Evolutionary conservation across 2,329 filamentous ascomycete genomes (phyloP).

Genomic region (Neoscytalidium dimidiatum): DNA sequence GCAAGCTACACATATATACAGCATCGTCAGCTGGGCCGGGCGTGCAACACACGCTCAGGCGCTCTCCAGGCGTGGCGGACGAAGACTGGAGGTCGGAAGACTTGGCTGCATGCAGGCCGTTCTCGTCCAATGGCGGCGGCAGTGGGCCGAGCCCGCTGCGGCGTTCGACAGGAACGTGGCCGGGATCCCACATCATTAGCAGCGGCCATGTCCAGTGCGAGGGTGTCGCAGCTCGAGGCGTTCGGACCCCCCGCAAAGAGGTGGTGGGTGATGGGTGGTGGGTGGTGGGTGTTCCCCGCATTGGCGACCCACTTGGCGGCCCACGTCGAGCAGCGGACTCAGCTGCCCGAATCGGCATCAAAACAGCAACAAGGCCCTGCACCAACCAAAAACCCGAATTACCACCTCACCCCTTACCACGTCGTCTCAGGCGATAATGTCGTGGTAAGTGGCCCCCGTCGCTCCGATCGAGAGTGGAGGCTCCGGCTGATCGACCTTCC

Average conservation of each 20-base stretch:
- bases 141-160: not conserved
- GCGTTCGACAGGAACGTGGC: too few relatives aligned
- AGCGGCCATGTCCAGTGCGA: not conserved
- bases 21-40: not conserved
- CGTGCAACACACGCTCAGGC: not conserved
- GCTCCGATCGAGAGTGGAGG: conserved; percentile 11
- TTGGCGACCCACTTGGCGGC: not conserved
- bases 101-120: not conserved
- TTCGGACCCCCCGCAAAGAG: not conserved
- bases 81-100: not conserved
- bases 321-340: not conserved
- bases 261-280: too few relatives aligned
- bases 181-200: too few relatives aligned
- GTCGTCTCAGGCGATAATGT: conserved; percentile 2
- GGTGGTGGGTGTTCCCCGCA: not conserved
- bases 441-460: not conserved
- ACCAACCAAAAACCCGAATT: not conserved
- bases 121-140: not conserved
- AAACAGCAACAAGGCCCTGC: conserved; percentile 6
- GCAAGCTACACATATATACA: not conserved
- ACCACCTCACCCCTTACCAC: not conserved
- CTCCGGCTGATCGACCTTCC: conserved; percentile 27
- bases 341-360: not conserved
- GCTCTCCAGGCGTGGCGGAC: not conserved
- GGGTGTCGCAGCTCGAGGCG: not conserved